phyloP scores from a whole-genome alignment of 495 filamentous ascomycete species.

The Thermochaetoides thermophila region DNA sequence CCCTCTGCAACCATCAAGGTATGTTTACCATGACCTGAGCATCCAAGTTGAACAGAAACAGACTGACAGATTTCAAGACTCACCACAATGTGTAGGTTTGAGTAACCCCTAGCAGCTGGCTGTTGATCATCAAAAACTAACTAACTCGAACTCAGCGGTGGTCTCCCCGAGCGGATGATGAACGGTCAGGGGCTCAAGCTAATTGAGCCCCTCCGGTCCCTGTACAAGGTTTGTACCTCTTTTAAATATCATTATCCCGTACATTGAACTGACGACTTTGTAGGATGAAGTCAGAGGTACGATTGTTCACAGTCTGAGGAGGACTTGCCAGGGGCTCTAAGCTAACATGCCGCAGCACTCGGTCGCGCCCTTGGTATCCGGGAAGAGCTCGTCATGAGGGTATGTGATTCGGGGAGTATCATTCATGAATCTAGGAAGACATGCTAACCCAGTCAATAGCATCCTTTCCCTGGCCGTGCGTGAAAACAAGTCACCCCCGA shows the following conservation, averaged over 20 bases:
- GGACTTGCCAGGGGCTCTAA: no score
- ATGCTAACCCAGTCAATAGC: no score
- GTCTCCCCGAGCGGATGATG: slow-evolving; percentile 16
- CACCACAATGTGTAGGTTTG: slow-evolving; percentile 24
- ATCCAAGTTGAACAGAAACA: no score
- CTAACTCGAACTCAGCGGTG: slow-evolving; percentile 41
- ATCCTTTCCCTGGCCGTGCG: slow-evolving; percentile 57
- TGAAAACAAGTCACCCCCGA: slow-evolving; percentile 9
- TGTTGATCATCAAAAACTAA: not conserved
- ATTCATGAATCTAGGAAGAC: no score
- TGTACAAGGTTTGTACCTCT: slow-evolving; percentile 67
- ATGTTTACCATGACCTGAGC: no score
- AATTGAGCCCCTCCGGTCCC: slow-evolving; percentile 60
- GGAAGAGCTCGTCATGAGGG: slow-evolving; percentile 12
- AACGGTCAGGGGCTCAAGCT: slow-evolving; percentile 17
- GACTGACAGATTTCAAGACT: slow-evolving; percentile 2
- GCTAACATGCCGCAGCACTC: slow-evolving; percentile 5
- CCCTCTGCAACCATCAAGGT: slow-evolving; percentile 66
- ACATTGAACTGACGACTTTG: slow-evolving; percentile 26
- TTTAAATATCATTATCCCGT: no score
- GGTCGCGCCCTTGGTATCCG: slow-evolving; percentile 9
- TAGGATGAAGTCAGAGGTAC: slow-evolving; percentile 11
- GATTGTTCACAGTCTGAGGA: no score
- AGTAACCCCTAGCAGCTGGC: no score
- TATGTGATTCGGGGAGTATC: no score